Percentiles rank a stretch among this genome's conserved stretches.
phyloP scores from a whole-genome alignment of 192 early-diverging fungal genomes.

The Linderina pennispora region DNA sequence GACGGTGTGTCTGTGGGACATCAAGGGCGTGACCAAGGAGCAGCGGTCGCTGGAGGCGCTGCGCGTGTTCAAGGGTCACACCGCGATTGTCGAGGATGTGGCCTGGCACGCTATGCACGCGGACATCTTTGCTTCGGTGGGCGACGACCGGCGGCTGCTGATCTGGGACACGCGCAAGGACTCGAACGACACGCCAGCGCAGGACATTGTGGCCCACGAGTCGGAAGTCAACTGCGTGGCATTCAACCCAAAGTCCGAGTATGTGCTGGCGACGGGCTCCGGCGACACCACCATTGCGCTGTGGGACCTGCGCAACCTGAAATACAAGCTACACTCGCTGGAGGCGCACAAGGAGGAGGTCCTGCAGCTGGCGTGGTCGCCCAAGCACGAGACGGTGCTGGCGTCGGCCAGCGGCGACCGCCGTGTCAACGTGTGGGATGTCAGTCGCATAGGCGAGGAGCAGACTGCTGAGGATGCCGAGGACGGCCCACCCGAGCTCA shows the following conservation, averaged over 20 bases:
- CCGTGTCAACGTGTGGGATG: slow-evolving; percentile 91
- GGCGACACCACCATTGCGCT: slow-evolving; percentile 89
- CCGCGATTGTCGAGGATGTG: slow-evolving; percentile 93
- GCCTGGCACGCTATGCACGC: slow-evolving; percentile 85
- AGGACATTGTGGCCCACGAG: slow-evolving; percentile 75
- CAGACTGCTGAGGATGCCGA: slow-evolving; percentile 94
- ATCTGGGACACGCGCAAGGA: slow-evolving; percentile 93
- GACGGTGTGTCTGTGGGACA: slow-evolving; percentile 92
- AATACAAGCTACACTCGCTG: slow-evolving; percentile 75
- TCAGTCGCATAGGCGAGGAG: slow-evolving; percentile 90
- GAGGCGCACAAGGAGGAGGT: slow-evolving; percentile 90
- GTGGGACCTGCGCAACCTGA: slow-evolving; percentile 95
- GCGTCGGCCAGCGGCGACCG: slow-evolving; percentile 88
- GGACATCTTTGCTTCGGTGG: slow-evolving; percentile 92
- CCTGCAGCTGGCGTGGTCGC: slow-evolving; percentile 89
- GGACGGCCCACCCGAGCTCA: slow-evolving; percentile 93
- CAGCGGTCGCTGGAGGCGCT: slow-evolving; percentile 67
- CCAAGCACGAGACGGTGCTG: slow-evolving; percentile 84
- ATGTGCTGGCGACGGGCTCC: slow-evolving; percentile 87
- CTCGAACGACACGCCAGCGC: slow-evolving; percentile 53
- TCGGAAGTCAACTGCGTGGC: slow-evolving; percentile 94
- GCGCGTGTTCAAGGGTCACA: slow-evolving; percentile 78
- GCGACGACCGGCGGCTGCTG: slow-evolving; percentile 88
- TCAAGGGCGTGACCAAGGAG: slow-evolving; percentile 71
- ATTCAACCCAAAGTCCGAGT: slow-evolving; percentile 89